A percentile compares a stretch with the other conserved stretches of the same genome.
Conservation (phyloP, 2,329 filamentous ascomycete species). For the Alternaria brassicicola region DNA sequence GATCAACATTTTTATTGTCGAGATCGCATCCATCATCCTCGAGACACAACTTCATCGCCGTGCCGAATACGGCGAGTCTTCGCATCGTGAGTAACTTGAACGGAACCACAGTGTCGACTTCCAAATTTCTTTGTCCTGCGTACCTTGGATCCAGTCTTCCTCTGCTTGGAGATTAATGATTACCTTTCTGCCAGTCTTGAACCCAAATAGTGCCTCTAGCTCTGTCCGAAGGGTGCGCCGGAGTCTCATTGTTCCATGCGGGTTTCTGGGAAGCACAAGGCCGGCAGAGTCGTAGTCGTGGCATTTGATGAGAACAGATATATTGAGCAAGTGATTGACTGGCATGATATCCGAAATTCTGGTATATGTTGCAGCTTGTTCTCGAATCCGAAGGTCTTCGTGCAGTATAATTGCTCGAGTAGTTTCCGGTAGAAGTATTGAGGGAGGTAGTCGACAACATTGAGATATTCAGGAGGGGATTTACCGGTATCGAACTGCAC, state of each 20-base stretch:
- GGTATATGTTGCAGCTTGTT: not conserved
- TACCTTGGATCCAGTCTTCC: too few relatives aligned
- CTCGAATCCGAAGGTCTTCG: not conserved
- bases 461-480: not conserved
- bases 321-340: not conserved
- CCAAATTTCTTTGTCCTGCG: not conserved
- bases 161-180: too few relatives aligned
- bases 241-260: not conserved
- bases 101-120: not conserved
- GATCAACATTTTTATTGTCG: too few relatives aligned
- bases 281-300: not conserved
- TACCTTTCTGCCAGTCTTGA: not conserved
- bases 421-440: too few relatives aligned
- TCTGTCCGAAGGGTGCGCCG: not conserved
- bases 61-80: not conserved
- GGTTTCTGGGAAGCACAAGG: too few relatives aligned
- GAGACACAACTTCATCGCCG: not conserved
- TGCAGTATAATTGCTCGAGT: too few relatives aligned
- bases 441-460: too few relatives aligned
- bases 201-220: not conserved
- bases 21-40: not conserved
- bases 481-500: not conserved
- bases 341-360: not conserved
- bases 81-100: not conserved
- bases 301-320: not conserved